Percentiles rank a stretch among this genome's conserved stretches.
These are phyloP conservation scores for Byssochlamys sp. DNA, from an alignment of 2,329 filamentous ascomycete genomes.

Conservation along the genomic window DNA sequence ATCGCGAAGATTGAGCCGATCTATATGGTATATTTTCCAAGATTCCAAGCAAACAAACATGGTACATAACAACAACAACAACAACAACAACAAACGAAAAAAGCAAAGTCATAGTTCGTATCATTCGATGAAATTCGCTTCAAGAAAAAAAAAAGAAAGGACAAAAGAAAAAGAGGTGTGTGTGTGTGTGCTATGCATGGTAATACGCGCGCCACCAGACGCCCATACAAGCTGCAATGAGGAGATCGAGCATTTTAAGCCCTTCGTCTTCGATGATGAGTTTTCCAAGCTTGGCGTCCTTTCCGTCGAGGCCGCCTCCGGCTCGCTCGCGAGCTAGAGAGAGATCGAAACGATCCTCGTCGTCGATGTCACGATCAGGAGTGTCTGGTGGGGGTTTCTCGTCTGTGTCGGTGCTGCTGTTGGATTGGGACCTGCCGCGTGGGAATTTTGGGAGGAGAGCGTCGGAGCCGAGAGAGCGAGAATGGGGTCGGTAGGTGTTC, in stretches of 20 bases:
- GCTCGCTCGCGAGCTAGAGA: slow-evolving; percentile 72
- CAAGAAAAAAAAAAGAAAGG: not conserved
- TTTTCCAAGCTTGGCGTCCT: slow-evolving; percentile 86
- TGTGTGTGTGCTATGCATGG: slow-evolving; percentile 12
- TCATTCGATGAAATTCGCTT: not conserved
- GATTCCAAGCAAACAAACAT: not conserved
- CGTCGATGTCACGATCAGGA: slow-evolving; percentile 16
- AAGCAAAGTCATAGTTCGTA: not conserved
- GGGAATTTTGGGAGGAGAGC: not conserved
- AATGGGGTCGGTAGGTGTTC: slow-evolving; percentile 16
- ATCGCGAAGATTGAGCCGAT: too few relatives aligned
- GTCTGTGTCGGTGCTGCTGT: slow-evolving; percentile 9
- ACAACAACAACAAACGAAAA: not conserved
- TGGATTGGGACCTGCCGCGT: slow-evolving; percentile 13
- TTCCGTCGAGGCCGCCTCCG: slow-evolving; percentile 75
- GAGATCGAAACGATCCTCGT: slow-evolving; percentile 52
- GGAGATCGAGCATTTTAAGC: slow-evolving; percentile 85
- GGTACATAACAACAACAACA: not conserved
- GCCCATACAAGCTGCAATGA: slow-evolving; percentile 83
- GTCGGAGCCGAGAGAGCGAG: not conserved
- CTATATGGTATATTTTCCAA: too few relatives aligned
- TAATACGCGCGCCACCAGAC: slow-evolving; percentile 84
- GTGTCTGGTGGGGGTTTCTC: slow-evolving; percentile 22
- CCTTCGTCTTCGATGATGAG: slow-evolving; percentile 82
- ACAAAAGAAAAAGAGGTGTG: not conserved